Base-by-base conservation (phyloP, 805 yeast genomes). In the Ogataea populi-albae region DNA sequence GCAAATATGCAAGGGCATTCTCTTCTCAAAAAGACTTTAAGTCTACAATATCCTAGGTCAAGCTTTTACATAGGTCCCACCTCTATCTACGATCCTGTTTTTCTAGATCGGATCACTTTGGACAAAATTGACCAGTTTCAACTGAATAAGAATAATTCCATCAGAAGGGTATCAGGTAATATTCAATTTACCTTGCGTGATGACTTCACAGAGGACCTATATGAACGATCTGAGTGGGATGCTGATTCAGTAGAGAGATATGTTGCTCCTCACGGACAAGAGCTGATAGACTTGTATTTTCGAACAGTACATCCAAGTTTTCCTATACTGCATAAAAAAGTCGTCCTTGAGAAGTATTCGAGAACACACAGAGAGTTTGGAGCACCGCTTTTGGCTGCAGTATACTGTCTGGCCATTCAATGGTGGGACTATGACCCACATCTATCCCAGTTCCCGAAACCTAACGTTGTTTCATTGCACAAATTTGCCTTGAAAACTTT, bases 371-470 rank as follows among this genome's bases (percentile, higher is more conserved):
- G 95, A 30, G 98, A 91, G 59, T 79, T 91, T 50, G 79, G 93
- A 35, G 95, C 97, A 0, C 95, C 97, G 0, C 62, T 91, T 32
- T 64, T 91, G 30, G 97, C 97, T 0, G 85, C 96, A 0, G 95
- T 91, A 1, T 91, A 91, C 55, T 77, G 85, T 7, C 64, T 89
- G 39, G 95, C 97, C 0, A 73, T 86, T 28, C 91, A 86, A 55
- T 87, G 95, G 94, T 89, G 97, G 97, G 91, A 86, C 47, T 81
- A 80, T 56, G 89, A 81, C 50, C 84, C 94, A 2, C 79, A 75
- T 41, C 66, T 89, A 35, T 75, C 86, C 33, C 77, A 85, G 16
- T 77, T 75, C 36, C 80, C 88, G 0, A 84, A 86, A 46, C 97
- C 97, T 0, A 83, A 86, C 55, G 79, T 77, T 4, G 75, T 73